phyloP scores from a whole-genome alignment of 257 asterid genomes.

The Lithospermum erythrorhizon region DNA sequence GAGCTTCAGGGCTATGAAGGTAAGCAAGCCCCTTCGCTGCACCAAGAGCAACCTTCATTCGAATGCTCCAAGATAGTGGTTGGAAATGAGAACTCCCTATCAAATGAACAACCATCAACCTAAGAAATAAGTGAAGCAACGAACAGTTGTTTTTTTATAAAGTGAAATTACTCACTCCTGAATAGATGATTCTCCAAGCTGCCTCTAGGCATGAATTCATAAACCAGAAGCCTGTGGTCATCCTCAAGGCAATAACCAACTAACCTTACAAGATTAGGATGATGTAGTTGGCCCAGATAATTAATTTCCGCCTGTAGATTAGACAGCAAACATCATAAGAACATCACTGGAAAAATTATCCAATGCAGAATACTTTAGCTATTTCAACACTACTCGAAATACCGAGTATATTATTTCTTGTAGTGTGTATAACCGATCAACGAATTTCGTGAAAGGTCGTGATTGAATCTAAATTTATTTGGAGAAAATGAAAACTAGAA shows the following conservation, averaged over 20 bases:
- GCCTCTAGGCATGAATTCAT: slow-evolving; percentile 39
- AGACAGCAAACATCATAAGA: slow-evolving; percentile 1
- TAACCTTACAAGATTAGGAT: slow-evolving; percentile 38
- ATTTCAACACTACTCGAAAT: too few species aligned
- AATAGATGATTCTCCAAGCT: slow-evolving; percentile 42
- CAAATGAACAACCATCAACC: neutral
- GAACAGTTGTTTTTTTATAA: neutral
- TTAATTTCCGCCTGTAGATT: slow-evolving; percentile 30
- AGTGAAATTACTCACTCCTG: slow-evolving; percentile 23
- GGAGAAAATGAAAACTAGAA: too few species aligned
- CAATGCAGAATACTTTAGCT: too few species aligned
- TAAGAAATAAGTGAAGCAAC: neutral
- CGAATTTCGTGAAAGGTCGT: neutral
- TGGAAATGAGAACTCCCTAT: slow-evolving; percentile 36
- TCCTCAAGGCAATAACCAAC: slow-evolving; percentile 39
- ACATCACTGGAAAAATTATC: neutral
- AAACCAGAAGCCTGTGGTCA: slow-evolving; percentile 33
- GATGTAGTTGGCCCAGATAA: slow-evolving; percentile 26
- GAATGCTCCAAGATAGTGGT: slow-evolving; percentile 32
- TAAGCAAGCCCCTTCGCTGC: slow-evolving; percentile 36
- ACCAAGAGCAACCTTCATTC: slow-evolving; percentile 36
- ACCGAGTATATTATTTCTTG: too few species aligned
- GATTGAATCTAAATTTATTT: too few species aligned
- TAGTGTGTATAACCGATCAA: neutral
- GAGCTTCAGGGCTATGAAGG: slow-evolving; percentile 37